Evolutionary conservation across 2,329 filamentous ascomycete species (phyloP).

Genomic region (Alternaria sp.): DNA sequence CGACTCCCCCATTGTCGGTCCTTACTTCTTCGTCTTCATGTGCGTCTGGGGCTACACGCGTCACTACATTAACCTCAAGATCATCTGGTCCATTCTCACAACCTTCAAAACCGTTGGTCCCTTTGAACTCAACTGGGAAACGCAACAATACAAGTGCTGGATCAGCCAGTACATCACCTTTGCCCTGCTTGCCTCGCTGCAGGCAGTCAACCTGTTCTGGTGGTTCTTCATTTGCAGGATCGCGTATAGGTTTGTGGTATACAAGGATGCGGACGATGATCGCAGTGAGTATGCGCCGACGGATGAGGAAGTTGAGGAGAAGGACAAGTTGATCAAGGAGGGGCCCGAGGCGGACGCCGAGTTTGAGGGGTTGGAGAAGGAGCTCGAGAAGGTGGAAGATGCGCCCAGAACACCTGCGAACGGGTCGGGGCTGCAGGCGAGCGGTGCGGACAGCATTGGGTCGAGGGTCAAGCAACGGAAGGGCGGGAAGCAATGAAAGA

Average conservation of each 20-base stretch:
- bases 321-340: slow-evolving; percentile 22
- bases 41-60: slow-evolving; percentile 87
- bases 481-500: slow-evolving; percentile 12
- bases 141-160: slow-evolving; percentile 78
- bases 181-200: slow-evolving; percentile 69
- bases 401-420: slow-evolving; percentile 28
- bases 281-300: slow-evolving; percentile 70
- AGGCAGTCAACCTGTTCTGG: slow-evolving; percentile 83
- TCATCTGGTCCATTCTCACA: slow-evolving; percentile 77
- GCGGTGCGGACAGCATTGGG: slow-evolving; percentile 22
- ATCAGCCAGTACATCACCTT: slow-evolving; percentile 74
- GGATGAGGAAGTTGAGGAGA: slow-evolving; percentile 56
- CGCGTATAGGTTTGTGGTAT: slow-evolving; percentile 72
- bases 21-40: slow-evolving; percentile 87
- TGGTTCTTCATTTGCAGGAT: slow-evolving; percentile 79
- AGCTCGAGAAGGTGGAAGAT: slow-evolving; percentile 27
- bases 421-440: slow-evolving; percentile 11
- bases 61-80: slow-evolving; percentile 82
- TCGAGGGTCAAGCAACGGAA: slow-evolving; percentile 31
- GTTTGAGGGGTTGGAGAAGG: slow-evolving; percentile 33
- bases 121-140: slow-evolving; percentile 78
- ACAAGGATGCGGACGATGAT: slow-evolving; percentile 71
- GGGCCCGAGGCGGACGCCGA: slow-evolving; percentile 45
- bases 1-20: slow-evolving; percentile 77
- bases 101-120: slow-evolving; percentile 78